These are phyloP conservation scores for Nicotiana knightiana DNA, from an alignment of 257 asterid species.

Conservation along the genomic window DNA sequence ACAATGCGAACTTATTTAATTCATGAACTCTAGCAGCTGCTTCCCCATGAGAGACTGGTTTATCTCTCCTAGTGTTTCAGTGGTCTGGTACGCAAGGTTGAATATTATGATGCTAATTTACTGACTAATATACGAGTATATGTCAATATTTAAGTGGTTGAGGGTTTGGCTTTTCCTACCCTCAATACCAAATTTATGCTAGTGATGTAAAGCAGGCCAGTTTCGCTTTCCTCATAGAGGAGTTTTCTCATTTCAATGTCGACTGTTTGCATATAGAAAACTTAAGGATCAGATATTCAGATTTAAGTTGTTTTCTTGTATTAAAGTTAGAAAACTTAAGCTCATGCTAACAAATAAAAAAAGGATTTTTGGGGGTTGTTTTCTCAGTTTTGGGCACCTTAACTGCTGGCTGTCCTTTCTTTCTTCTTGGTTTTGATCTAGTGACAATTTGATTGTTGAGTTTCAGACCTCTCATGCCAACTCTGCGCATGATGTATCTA, in stretches of 20 bases:
- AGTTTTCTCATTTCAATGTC: not conserved
- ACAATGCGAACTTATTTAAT: not conserved
- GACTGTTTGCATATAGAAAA: not conserved
- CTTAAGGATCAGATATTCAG: too few species aligned
- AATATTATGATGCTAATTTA: not conserved
- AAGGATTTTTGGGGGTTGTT: not conserved
- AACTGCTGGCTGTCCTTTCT: not conserved
- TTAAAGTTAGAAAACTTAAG: not conserved
- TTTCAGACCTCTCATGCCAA: constrained; percentile 5
- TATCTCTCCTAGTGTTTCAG: not conserved
- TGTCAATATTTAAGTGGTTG: not conserved
- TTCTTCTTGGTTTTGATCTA: not conserved
- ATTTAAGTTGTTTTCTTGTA: too few species aligned
- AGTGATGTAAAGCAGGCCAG: not conserved
- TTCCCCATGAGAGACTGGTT: not conserved
- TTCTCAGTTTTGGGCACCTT: constrained; percentile 6
- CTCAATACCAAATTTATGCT: not conserved
- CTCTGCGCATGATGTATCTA: not conserved
- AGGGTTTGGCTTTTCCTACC: not conserved
- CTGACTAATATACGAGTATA: not conserved
- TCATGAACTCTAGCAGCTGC: not conserved
- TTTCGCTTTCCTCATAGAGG: not conserved
- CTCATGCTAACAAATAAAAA: not conserved
- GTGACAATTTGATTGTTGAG: not conserved
- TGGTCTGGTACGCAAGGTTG: not conserved